Evolutionary conservation across 257 asterid genomes (phyloP).

Genomic region (Solanum microdontum): DNA sequence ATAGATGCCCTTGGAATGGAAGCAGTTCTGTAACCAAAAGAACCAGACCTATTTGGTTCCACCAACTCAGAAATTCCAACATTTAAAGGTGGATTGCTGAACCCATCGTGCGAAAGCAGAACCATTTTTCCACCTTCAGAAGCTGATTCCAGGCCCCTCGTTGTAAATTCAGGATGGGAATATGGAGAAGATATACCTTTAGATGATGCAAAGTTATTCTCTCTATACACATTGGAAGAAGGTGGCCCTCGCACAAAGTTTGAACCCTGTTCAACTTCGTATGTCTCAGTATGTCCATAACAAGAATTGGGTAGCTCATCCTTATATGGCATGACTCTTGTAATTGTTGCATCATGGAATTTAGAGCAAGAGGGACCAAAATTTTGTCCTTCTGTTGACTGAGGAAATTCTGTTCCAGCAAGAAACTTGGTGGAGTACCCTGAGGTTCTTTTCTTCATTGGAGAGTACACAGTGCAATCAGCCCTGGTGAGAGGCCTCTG

Average conservation of each 20-base stretch:
- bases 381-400: constrained; percentile 2
- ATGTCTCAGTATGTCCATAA: constrained; percentile 15
- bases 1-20: constrained; percentile 8
- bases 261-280: constrained; percentile 10
- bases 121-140: constrained; percentile 12
- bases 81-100: constrained; percentile 6
- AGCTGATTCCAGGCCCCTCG: constrained; percentile 12
- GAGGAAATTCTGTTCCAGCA: constrained; percentile 21
- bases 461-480: constrained; percentile 20
- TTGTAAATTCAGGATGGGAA: constrained; percentile 3
- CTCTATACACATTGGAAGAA: constrained; percentile 13
- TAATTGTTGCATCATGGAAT: constrained; percentile 28
- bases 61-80: constrained; percentile 8
- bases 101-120: constrained; percentile 3
- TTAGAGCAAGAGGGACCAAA: constrained; percentile 10
- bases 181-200: constrained; percentile 14
- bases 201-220: constrained; percentile 9
- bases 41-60: constrained; percentile 20
- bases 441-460: constrained; percentile 8
- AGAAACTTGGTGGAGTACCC: constrained; percentile 13
- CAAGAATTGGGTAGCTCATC: constrained; percentile 15
- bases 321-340: constrained; percentile 24
- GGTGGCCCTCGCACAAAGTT: constrained; percentile 12
- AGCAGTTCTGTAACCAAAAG: constrained; percentile 14
- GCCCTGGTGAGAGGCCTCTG: constrained; percentile 8